A percentile compares a stretch with the other conserved stretches of the same genome.
Evolutionary conservation across 805 yeast genomes (phyloP).

Genomic region (Clavispora asparagi): DNA sequence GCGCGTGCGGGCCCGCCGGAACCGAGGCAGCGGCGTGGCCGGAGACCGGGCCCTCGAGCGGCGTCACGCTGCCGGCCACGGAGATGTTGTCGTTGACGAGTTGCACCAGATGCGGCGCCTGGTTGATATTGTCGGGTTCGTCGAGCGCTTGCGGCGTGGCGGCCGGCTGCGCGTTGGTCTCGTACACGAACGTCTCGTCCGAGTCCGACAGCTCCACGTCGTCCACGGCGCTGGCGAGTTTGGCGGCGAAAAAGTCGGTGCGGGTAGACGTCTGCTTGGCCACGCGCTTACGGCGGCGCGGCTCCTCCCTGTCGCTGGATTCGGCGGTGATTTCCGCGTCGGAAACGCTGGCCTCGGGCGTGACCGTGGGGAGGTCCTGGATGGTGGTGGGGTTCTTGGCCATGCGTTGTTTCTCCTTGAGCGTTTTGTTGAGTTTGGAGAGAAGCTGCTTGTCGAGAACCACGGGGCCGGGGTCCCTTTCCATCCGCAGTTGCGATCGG

Average conservation of each 20-base stretch:
- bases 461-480: constrained; percentile 7
- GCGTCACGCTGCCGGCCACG: constrained; percentile 9
- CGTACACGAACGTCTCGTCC: constrained; percentile 96
- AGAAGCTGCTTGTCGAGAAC: constrained; percentile 26
- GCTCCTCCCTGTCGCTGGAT: constrained; percentile 4
- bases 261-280: constrained; percentile 58
- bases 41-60: no score
- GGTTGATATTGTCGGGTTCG: constrained; percentile 8
- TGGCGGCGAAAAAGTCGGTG: constrained; percentile 93
- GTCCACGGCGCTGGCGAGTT: constrained; percentile 88
- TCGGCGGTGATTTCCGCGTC: neutral
- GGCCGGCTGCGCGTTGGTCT: constrained; percentile 29
- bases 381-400: constrained; percentile 31
- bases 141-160: neutral
- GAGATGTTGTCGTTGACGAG: constrained; percentile 11
- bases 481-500: neutral
- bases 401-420: constrained; percentile 39
- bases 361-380: constrained; percentile 31
- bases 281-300: constrained; percentile 23
- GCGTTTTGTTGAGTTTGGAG: constrained; percentile 37
- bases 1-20: neutral
- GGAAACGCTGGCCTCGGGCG: constrained; percentile 17
- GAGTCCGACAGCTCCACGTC: constrained; percentile 84
- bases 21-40: no score
- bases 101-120: constrained; percentile 9